Evolutionary conservation across 2,329 filamentous ascomycete genomes (phyloP).

Genomic region (Ramichloridium luteum): DNA sequence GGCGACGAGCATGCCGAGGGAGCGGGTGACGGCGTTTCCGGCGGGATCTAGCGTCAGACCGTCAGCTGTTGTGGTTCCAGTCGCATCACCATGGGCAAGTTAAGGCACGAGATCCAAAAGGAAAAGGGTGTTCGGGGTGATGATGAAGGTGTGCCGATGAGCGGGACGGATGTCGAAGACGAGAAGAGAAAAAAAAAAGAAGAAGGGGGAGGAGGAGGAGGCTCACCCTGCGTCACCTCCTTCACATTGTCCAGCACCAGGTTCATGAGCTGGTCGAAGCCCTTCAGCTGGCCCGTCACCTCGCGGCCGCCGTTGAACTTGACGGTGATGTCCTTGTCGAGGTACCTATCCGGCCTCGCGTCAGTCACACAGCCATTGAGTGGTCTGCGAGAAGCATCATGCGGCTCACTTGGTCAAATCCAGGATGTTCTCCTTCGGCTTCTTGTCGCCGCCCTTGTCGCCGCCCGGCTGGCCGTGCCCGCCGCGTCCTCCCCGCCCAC

Average conservation of each 20-base stretch:
- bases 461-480: constrained; percentile 25
- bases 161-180: too few relatives aligned
- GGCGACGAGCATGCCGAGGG: constrained; percentile 77
- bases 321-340: constrained; percentile 89
- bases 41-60: constrained; percentile 67
- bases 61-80: too few relatives aligned
- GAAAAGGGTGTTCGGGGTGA: not conserved
- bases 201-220: too few relatives aligned
- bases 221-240: constrained; percentile 75
- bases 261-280: constrained; percentile 97
- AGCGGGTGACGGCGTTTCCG: constrained; percentile 70
- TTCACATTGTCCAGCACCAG: constrained; percentile 89
- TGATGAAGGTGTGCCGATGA: too few relatives aligned
- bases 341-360: too few relatives aligned
- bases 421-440: constrained; percentile 91
- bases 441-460: constrained; percentile 43
- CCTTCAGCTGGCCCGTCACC: constrained; percentile 81
- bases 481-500: constrained; percentile 31
- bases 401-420: constrained; percentile 61
- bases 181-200: too few relatives aligned
- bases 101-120: constrained; percentile 14
- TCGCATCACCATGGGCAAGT: constrained; percentile 4
- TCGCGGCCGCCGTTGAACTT: constrained; percentile 95
- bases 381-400: not conserved
- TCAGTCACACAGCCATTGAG: too few relatives aligned